Conservation (phyloP, 176 grass and related monocot genomes). For the Musa schizocarpa region DNA sequence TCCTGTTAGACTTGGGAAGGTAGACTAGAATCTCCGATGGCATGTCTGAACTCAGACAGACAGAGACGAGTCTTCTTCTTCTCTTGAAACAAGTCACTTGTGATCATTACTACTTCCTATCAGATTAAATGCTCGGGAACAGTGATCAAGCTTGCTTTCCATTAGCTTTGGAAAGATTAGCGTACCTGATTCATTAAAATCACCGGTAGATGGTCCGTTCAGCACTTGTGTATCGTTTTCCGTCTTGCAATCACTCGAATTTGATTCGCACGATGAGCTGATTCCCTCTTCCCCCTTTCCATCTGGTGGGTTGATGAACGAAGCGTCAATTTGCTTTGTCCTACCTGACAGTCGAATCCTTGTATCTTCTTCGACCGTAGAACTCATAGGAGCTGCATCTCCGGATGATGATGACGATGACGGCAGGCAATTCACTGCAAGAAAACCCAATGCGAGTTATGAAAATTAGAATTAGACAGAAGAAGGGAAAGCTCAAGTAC, state of each 20-base stretch:
- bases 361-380: background rate
- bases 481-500: background rate
- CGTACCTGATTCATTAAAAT: background rate
- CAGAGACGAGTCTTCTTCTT: background rate
- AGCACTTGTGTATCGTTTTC: background rate
- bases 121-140: too few relatives aligned
- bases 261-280: too few relatives aligned
- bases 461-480: background rate
- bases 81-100: too few relatives aligned
- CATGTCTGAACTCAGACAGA: background rate
- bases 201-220: background rate
- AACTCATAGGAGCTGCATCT: background rate
- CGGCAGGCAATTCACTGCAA: background rate
- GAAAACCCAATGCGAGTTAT: background rate
- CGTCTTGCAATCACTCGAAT: too few relatives aligned
- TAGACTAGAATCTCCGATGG: background rate
- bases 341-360: background rate
- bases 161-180: too few relatives aligned
- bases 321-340: too few relatives aligned
- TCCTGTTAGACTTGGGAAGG: background rate
- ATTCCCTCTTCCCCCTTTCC: background rate
- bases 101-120: too few relatives aligned
- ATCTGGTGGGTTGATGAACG: background rate
- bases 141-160: too few relatives aligned
- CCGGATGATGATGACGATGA: background rate